A percentile compares a stretch with the other conserved stretches of the same genome.
phyloP scores from a whole-genome alignment of 345 rosid genomes.

The Triadica sebifera region DNA sequence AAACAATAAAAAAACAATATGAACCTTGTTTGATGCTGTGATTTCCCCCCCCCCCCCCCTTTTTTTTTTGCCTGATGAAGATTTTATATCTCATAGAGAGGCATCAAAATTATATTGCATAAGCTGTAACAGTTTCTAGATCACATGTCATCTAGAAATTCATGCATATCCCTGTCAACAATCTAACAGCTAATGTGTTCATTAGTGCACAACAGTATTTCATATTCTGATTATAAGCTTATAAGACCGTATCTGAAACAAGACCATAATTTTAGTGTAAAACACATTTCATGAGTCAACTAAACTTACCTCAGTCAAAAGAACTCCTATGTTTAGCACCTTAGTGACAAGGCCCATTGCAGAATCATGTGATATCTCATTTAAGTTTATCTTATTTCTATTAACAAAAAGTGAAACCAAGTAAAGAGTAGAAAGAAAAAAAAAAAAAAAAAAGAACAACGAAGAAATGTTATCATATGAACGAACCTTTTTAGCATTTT shows the following conservation, averaged over 20 bases:
- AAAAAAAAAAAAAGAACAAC: background rate
- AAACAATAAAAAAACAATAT: too few species aligned
- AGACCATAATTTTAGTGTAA: background rate
- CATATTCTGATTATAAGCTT: background rate
- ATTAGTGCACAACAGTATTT: background rate
- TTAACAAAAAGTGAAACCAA: slow-evolving; percentile 12
- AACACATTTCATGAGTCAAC: slow-evolving; percentile 6
- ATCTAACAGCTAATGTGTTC: background rate
- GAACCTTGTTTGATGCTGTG: too few species aligned
- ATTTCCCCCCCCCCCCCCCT: too few species aligned
- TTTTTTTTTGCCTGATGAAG: background rate
- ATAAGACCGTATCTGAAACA: background rate
- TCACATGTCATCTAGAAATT: background rate
- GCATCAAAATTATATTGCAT: background rate
- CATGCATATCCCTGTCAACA: background rate
- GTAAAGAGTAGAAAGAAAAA: background rate
- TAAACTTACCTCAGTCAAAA: slow-evolving; percentile 71
- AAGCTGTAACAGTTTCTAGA: background rate
- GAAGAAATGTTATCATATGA: background rate
- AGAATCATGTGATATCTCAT: slow-evolving; percentile 89
- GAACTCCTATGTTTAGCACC: slow-evolving; percentile 72
- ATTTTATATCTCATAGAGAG: background rate
- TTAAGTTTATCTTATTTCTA: slow-evolving; percentile 81
- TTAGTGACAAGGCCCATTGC: slow-evolving; percentile 76
- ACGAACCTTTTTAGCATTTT: slow-evolving; percentile 79